A percentile compares a stretch with the other conserved stretches of the same genome.
These are phyloP conservation scores for Aspergillus kassunensis DNA, from an alignment of 495 filamentous ascomycete genomes.

Conservation along the genomic window DNA sequence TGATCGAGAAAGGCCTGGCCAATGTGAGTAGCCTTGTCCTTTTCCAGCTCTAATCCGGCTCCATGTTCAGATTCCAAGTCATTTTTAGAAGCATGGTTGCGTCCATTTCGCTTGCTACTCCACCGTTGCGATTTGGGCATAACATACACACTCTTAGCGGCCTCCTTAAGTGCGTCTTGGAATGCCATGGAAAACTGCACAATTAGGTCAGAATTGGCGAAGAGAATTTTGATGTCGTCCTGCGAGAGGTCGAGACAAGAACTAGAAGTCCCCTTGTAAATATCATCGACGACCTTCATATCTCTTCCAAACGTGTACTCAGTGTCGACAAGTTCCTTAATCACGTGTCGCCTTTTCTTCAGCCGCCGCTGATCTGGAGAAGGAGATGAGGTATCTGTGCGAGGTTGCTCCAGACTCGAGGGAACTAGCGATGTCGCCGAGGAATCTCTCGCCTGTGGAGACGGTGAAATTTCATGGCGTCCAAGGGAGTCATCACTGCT, in stretches of 20 bases:
- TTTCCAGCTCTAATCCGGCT: conserved; percentile 55
- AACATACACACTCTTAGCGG: conserved; percentile 69
- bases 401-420: conserved; percentile 26
- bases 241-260: conserved; percentile 72
- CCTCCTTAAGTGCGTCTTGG: conserved; percentile 70
- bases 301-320: conserved; percentile 83
- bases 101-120: conserved; percentile 50
- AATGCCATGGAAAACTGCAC: conserved; percentile 77
- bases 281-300: conserved; percentile 94
- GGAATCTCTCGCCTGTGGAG: conserved; percentile 34
- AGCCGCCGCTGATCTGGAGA: conserved; percentile 56
- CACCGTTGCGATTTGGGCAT: conserved; percentile 55
- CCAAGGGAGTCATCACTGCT: conserved; percentile 41
- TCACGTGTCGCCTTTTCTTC: conserved; percentile 67
- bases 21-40: conserved; percentile 70
- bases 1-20: conserved; percentile 74
- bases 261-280: conserved; percentile 92
- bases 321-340: conserved; percentile 89
- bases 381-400: conserved; percentile 33
- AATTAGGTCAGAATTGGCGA: conserved; percentile 85
- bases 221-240: conserved; percentile 82
- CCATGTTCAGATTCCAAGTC: conserved; percentile 35
- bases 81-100: conserved; percentile 30
- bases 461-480: conserved; percentile 31
- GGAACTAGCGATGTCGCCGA: conserved; percentile 40